Evolutionary conservation across 768 basidiomycete species (phyloP).

Genomic region (Mycena pura): DNA sequence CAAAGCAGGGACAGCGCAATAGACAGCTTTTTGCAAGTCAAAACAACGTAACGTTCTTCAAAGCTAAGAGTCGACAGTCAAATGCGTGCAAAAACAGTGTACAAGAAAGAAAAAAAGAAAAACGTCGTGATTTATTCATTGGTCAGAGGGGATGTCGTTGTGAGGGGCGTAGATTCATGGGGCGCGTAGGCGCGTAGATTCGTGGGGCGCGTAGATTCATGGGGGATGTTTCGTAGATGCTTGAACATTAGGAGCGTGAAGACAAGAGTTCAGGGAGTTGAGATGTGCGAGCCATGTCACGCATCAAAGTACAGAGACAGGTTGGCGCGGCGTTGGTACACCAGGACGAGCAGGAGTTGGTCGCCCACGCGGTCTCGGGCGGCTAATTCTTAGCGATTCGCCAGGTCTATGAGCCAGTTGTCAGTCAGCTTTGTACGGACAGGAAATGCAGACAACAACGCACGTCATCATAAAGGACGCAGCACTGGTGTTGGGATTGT

Average conservation of each 20-base stretch:
- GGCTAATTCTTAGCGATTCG: constrained; percentile 53
- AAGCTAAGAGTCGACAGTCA: not conserved
- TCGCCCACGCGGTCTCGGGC: constrained; percentile 58
- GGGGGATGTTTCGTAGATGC: not conserved
- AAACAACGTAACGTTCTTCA: constrained; percentile 12
- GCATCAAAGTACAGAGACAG: constrained; percentile 4
- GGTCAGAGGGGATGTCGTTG: constrained; percentile 5
- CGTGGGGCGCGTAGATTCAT: too few relatives aligned
- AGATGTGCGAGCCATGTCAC: not conserved
- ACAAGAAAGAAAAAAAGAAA: not conserved
- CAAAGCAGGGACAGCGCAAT: constrained; percentile 19
- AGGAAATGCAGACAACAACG: constrained; percentile 34
- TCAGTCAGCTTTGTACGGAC: constrained; percentile 4
- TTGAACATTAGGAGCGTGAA: not conserved
- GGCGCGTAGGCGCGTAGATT: too few relatives aligned
- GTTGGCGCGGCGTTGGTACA: constrained; percentile 9
- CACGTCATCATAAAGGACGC: constrained; percentile 61
- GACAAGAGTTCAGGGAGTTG: not conserved
- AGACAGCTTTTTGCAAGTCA: constrained; percentile 17
- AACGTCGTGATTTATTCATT: constrained; percentile 6
- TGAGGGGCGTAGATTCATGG: constrained; percentile 10
- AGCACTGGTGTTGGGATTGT: constrained; percentile 38
- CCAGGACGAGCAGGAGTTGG: constrained; percentile 48
- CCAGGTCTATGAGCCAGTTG: constrained; percentile 45
- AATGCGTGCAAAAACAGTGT: not conserved